Evolutionary conservation across 495 filamentous ascomycete species (phyloP), one percentile per base, ranked within the genome.

Genomic region (Tetracladium marchalianum): DNA sequence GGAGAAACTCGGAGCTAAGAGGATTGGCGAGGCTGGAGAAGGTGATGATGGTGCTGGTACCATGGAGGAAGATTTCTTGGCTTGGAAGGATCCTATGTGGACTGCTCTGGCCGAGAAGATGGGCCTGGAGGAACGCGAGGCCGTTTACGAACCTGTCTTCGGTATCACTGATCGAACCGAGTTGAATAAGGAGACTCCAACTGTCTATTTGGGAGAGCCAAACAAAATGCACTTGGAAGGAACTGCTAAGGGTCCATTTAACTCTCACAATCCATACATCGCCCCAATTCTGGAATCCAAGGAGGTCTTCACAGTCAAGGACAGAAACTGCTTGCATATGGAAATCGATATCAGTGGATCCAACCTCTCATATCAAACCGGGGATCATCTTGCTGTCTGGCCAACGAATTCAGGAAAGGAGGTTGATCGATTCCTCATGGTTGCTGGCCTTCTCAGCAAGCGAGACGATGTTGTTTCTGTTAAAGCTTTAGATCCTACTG

Each of bases 41-140:
- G 92, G 92, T 57, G 92, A 99, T 56, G 92, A 99, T 62, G 92
- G 92, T 49, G 90, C 92, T 42, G 92, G 92, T 46, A 99, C 92
- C 43, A 99, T 99, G 92, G 92, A 99, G 67, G 92, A 99, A 69
- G 92, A 99, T 58, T 99, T 96, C 65, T 70, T 99, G 60, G 85
- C 92, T 50, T 99, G 92, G 92, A 99, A 99, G 66, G 92, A 99
- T 57, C 89, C 90, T 41, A 99, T 99, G 93, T 99, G 92, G 92
- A 66, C 71, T 49, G 88, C 84, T 45, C 68, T 97, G 35, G 69
- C 81, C 6, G 77, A 86, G 42, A 75, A 82, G 52, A 84, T 99
- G 83, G 75, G 77, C 43, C 72, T 99, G 37, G 84, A 96, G 64
- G 92, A 99, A 65, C 88, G 92, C 40, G 92, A 99, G 64, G 84